These are phyloP conservation scores for Dactylellina cionopaga DNA, from an alignment of 2,329 filamentous ascomycete genomes.

Conservation along the genomic window DNA sequence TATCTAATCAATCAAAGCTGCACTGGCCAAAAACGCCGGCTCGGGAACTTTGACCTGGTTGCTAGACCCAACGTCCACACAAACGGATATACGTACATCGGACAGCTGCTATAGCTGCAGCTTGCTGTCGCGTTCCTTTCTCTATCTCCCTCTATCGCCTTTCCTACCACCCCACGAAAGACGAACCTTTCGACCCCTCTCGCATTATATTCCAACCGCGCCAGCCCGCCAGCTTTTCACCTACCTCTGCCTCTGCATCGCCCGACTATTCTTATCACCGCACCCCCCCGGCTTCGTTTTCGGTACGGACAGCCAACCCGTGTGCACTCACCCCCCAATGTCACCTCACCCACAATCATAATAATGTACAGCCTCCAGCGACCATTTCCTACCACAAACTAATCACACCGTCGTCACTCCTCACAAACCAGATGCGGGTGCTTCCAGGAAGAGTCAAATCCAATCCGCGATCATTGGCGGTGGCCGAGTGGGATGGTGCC, in stretches of 20 bases:
- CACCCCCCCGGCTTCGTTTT: too few species aligned
- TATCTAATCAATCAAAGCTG: slow-evolving; percentile 44
- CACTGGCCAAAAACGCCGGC: background rate
- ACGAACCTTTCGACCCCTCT: slow-evolving; percentile 14
- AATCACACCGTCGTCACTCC: slow-evolving; percentile 5
- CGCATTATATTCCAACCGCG: slow-evolving; percentile 12
- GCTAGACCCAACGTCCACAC: too few species aligned
- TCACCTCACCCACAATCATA: slow-evolving; percentile 13
- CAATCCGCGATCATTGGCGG: slow-evolving; percentile 64
- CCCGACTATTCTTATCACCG: too few species aligned
- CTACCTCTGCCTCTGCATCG: background rate
- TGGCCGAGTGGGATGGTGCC: slow-evolving; percentile 64
- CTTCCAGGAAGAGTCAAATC: slow-evolving; percentile 66
- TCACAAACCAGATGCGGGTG: slow-evolving; percentile 35
- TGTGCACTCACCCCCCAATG: slow-evolving; percentile 21
- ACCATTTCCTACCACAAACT: slow-evolving; percentile 12
- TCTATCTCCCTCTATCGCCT: background rate
- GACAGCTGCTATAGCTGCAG: background rate
- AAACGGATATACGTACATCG: background rate
- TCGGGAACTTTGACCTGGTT: slow-evolving; percentile 39
- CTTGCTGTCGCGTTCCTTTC: background rate
- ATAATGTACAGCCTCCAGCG: slow-evolving; percentile 13
- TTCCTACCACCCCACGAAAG: too few species aligned
- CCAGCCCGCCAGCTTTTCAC: slow-evolving; percentile 6
- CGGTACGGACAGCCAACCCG: too few species aligned